Base-by-base conservation (phyloP, 495 filamentous ascomycete species). In the Talaromyces nanjingensis region DNA sequence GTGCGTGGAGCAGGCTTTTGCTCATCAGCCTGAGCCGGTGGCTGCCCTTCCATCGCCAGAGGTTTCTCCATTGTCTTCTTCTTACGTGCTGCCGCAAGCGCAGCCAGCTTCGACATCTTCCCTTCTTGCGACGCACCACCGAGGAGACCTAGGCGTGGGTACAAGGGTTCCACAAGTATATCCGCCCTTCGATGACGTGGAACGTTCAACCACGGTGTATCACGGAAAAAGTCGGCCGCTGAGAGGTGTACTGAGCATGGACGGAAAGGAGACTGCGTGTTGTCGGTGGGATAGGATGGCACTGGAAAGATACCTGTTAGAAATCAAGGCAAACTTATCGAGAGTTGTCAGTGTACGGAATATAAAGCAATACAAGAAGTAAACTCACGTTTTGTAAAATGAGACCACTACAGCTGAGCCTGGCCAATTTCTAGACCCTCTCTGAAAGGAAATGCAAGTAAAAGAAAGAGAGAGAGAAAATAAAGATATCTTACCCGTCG, bases 101-200 rank as follows among this genome's bases (percentile, higher is more conserved):
- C 88, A 64, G 94, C 92, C 31, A 98, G 79, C 70, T 97, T 98
- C 11, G 93, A 96, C 70, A 89, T 82, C 69, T 96, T 96, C 5
- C 76, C 79, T 8, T 71, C 75, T n/a, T 84, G 77, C 11, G 80
- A 69, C 2, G 89, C 85, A 22, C 96, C 94, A 22, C 94, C 94
- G 18, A 94, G 75, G 8, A 98, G 80, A 7, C 88, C 84, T 54
- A 81, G 72, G 31, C 76, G 81, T 54, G 84, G 86, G 59, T 77
- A 80, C 4, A 85, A 67, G 4, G 88, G 85, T 53, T 88, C 80
- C 24, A 91, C 76, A 37, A 91, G 78, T 24, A 93, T 83, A 49
- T 83, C 76, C 42, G 87, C 84, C 64, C 84, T 84, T 24, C 91
- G 86, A 58, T 91, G 75, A 24, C 72, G 67, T 24, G 92, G 91